A percentile compares a stretch with the other conserved stretches of the same genome.
phyloP scores from a whole-genome alignment of 495 filamentous ascomycete species.

The Immersiella caudata region DNA sequence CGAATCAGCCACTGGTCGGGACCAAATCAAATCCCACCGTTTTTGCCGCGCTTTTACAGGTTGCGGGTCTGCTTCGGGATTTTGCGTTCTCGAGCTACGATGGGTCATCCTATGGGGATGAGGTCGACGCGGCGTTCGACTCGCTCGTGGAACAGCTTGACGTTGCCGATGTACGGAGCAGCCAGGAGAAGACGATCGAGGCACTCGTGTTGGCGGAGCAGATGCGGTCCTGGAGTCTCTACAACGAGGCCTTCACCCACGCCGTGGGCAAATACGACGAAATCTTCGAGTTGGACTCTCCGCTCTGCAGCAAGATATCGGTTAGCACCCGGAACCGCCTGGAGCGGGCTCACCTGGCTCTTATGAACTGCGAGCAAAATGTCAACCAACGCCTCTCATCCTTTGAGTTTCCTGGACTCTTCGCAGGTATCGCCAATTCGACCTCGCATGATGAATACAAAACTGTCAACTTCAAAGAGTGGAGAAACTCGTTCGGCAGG shows the following conservation, averaged over 20 bases:
- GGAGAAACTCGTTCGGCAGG: slow-evolving; percentile 72
- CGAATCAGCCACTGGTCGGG: slow-evolving; percentile 77
- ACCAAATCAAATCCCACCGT: slow-evolving; percentile 66
- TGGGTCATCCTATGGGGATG: slow-evolving; percentile 79
- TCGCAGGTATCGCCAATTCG: slow-evolving; percentile 84
- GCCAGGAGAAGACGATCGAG: slow-evolving; percentile 89
- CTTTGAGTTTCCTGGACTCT: slow-evolving; percentile 91
- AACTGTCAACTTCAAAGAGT: slow-evolving; percentile 77
- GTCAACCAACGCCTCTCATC: slow-evolving; percentile 68
- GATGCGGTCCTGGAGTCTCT: slow-evolving; percentile 79
- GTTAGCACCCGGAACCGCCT: slow-evolving; percentile 73
- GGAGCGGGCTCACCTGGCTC: slow-evolving; percentile 78
- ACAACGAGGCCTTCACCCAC: slow-evolving; percentile 89
- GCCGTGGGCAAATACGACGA: slow-evolving; percentile 87
- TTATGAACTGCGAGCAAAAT: slow-evolving; percentile 66
- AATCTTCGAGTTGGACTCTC: slow-evolving; percentile 66
- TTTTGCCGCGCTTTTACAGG: slow-evolving; percentile 74
- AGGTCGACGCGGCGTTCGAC: slow-evolving; percentile 71
- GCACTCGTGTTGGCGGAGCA: slow-evolving; percentile 83
- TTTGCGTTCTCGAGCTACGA: slow-evolving; percentile 82
- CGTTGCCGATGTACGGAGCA: slow-evolving; percentile 78
- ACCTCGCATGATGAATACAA: slow-evolving; percentile 72
- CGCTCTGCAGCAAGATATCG: slow-evolving; percentile 69
- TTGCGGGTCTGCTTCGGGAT: slow-evolving; percentile 67
- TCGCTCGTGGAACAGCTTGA: slow-evolving; percentile 74